These are phyloP conservation scores for Linum lewisii DNA, from an alignment of 345 rosid genomes.

Conservation along the genomic window DNA sequence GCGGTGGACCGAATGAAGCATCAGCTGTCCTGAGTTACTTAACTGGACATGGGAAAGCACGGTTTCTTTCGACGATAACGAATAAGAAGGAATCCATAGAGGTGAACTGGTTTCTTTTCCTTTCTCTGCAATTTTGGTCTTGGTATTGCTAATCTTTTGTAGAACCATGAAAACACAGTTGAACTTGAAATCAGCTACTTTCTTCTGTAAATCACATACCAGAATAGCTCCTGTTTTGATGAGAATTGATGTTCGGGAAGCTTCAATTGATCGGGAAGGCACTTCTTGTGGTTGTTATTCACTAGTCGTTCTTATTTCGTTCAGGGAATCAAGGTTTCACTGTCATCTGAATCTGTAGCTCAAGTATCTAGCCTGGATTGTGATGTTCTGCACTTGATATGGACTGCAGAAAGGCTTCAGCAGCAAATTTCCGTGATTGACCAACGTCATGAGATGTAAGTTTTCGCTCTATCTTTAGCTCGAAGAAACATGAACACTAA, in stretches of 20 bases:
- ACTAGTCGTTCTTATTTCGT: constrained; percentile 7
- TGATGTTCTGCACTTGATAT: constrained; percentile 64
- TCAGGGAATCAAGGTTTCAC: constrained; percentile 80
- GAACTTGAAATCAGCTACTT: not conserved
- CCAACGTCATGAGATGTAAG: constrained; percentile 57
- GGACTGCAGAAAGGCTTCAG: constrained; percentile 79
- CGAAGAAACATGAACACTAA: not conserved
- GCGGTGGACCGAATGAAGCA: constrained; percentile 58
- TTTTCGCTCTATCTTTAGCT: constrained; percentile 3
- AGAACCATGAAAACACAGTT: constrained; percentile 6
- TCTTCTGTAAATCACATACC: no score
- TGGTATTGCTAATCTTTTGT: not conserved
- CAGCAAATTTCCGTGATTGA: constrained; percentile 62
- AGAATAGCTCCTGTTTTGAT: no score
- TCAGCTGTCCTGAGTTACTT: constrained; percentile 59
- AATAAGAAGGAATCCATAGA: constrained; percentile 50
- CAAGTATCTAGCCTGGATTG: constrained; percentile 50
- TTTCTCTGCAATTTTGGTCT: not conserved
- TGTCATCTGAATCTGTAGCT: constrained; percentile 43
- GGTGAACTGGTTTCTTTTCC: constrained; percentile 26
- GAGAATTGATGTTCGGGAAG: not conserved
- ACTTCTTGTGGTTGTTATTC: not conserved
- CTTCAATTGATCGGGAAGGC: not conserved
- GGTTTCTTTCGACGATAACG: constrained; percentile 29
- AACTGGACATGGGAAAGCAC: constrained; percentile 51